phyloP scores from a whole-genome alignment of 768 basidiomycete species.

The Kwoniella bestiolae region DNA sequence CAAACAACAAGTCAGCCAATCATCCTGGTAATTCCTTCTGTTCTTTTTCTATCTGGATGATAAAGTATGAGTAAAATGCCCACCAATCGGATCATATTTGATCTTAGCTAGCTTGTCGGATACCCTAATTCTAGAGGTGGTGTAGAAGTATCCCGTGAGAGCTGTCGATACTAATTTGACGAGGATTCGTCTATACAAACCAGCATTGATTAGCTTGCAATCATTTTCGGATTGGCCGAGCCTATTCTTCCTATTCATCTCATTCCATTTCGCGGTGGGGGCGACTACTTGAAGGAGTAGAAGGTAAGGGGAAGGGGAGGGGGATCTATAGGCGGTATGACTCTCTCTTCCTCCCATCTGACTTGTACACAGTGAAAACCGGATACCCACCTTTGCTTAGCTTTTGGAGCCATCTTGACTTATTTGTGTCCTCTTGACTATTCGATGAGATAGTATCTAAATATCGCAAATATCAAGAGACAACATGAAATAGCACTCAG shows the following conservation, averaged over 20 bases:
- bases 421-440: not conserved
- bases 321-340: no score
- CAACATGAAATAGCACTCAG: no score
- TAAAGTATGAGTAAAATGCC: conserved; percentile 36
- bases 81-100: conserved; percentile 87
- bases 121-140: conserved; percentile 72
- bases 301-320: not conserved
- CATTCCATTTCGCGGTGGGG: no score
- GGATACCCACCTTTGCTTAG: conserved; percentile 44
- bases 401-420: conserved; percentile 47
- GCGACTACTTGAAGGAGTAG: no score
- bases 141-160: conserved; percentile 90
- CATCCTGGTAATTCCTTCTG: no score
- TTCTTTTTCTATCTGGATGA: not conserved
- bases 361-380: no score
- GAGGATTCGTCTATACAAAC: conserved; percentile 70
- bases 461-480: no score
- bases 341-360: not conserved
- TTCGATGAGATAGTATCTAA: no score
- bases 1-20: not conserved
- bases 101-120: conserved; percentile 84
- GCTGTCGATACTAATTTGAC: conserved; percentile 89
- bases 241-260: no score
- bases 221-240: no score
- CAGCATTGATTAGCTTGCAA: not conserved